These are phyloP conservation scores for Luffa aegyptiaca DNA, from an alignment of 306 rosid species.

Conservation along the genomic window DNA sequence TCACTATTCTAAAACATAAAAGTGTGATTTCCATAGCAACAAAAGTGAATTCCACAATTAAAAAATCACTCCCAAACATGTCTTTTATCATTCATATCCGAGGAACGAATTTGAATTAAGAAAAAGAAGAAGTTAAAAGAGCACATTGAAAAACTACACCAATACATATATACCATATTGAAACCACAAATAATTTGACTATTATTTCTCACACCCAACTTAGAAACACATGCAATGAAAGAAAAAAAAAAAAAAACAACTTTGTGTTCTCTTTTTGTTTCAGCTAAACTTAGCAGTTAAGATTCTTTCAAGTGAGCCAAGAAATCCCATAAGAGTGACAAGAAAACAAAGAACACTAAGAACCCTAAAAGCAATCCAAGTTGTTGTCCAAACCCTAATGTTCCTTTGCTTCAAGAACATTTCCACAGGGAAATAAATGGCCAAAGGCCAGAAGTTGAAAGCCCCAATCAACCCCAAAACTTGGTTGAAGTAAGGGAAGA, in stretches of 20 bases:
- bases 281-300: conserved; percentile 37
- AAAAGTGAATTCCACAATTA: no score
- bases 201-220: background rate
- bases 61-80: no score
- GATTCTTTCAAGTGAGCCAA: conserved; percentile 71
- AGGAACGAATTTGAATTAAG: no score
- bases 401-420: conserved; percentile 73
- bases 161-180: no score
- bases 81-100: no score
- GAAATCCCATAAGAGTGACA: conserved; percentile 36
- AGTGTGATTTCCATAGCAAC: no score
- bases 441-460: conserved; percentile 74
- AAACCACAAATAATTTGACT: no score
- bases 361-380: conserved; percentile 49
- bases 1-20: no score
- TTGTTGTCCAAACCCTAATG: conserved; percentile 50
- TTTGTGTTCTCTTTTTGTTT: background rate
- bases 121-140: no score
- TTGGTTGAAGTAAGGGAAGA: conserved; percentile 79
- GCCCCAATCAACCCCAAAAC: conserved; percentile 75
- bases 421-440: conserved; percentile 72
- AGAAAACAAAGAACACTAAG: conserved; percentile 62
- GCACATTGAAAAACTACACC: no score
- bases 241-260: background rate
- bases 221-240: background rate